Conservation (phyloP, 345 rosid genomes). For the Durio zibethinus region DNA sequence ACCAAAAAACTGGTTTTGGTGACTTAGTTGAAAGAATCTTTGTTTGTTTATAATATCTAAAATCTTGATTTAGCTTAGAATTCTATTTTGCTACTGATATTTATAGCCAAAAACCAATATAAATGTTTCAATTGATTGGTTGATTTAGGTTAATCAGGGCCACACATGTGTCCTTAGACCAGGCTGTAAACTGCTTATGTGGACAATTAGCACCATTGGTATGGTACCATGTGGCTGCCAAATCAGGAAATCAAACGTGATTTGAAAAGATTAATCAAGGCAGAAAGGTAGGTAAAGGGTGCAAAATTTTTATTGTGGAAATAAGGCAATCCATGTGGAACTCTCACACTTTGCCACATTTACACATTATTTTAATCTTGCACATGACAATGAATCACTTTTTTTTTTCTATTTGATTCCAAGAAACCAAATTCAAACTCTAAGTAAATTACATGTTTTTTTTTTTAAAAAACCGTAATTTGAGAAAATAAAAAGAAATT, state of each 20-base stretch:
- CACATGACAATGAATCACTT: background rate
- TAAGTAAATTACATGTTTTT: too few relatives aligned
- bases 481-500: too few relatives aligned
- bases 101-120: background rate
- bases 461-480: too few relatives aligned
- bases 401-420: background rate
- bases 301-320: background rate
- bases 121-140: background rate
- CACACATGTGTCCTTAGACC: background rate
- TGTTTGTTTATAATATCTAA: background rate
- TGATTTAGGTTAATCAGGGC: background rate
- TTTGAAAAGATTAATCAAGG: background rate
- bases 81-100: background rate
- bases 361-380: background rate
- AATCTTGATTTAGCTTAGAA: background rate
- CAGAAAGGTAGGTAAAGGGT: background rate
- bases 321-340: background rate
- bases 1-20: background rate
- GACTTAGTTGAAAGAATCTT: background rate
- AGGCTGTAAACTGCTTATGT: background rate
- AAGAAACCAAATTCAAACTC: too few relatives aligned
- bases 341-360: background rate
- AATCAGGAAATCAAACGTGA: background rate
- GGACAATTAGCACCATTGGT: background rate
- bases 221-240: background rate